Evolutionary conservation across 2,329 filamentous ascomycete species (phyloP).

Genomic region (Fusarium dlaminii): DNA sequence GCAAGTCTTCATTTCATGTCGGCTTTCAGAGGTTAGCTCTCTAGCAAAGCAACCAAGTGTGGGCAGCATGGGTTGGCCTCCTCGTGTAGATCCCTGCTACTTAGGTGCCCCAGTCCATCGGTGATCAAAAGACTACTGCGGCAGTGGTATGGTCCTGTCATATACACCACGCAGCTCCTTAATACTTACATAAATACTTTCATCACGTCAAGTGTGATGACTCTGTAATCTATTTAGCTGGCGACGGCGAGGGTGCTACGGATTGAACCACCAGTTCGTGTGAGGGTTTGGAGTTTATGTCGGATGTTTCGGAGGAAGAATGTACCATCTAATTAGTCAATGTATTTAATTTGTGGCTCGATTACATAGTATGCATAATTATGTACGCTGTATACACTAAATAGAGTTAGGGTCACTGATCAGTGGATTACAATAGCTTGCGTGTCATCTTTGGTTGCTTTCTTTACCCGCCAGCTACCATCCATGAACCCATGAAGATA

Average conservation of each 20-base stretch:
- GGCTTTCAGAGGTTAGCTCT: not conserved
- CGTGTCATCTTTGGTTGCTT: not conserved
- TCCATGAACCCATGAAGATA: not conserved
- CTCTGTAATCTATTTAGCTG: not conserved
- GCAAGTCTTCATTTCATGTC: accelerated
- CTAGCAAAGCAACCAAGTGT: not conserved
- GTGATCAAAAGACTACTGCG: too few species aligned
- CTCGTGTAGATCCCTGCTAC: not conserved
- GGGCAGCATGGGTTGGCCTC: not conserved
- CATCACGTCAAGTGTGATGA: not conserved
- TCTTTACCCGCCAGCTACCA: not conserved
- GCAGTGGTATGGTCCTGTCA: not conserved
- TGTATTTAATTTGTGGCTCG: too few species aligned
- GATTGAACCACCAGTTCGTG: too few species aligned
- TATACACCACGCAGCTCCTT: not conserved
- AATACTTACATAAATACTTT: not conserved
- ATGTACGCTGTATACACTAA: not conserved
- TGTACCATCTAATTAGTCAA: accelerated
- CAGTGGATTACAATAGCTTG: not conserved
- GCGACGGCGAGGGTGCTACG: too few species aligned
- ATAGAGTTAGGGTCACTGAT: not conserved
- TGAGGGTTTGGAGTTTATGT: not conserved
- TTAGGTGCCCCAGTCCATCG: not conserved
- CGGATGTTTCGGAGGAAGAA: not conserved
- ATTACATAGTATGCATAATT: too few species aligned